Percentiles rank a stretch among this genome's conserved stretches.
These are phyloP conservation scores for Metarhizium guizhouense DNA, from an alignment of 2,329 filamentous ascomycete genomes.

Conservation along the genomic window DNA sequence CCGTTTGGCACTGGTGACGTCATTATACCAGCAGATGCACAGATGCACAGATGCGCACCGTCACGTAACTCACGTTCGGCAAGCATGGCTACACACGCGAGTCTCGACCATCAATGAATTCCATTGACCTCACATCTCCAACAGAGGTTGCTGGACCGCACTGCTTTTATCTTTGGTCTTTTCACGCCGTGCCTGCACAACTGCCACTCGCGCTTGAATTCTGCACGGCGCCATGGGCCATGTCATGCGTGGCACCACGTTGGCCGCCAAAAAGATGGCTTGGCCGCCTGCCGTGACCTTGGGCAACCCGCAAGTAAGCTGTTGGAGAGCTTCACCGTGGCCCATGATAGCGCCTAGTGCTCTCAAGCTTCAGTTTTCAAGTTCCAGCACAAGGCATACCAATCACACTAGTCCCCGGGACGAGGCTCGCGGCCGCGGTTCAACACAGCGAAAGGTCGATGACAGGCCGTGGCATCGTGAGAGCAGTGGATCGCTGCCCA, in stretches of 20 bases:
- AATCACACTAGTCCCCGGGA: not conserved
- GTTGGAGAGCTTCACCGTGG: not conserved
- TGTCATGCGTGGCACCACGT: conserved; percentile 1
- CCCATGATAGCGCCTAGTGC: not conserved
- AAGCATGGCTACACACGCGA: no score
- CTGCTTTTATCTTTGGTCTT: no score
- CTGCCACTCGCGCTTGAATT: no score
- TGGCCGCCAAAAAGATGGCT: not conserved
- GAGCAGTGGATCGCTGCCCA: conserved; percentile 36
- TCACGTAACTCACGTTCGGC: no score
- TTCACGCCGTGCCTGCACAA: no score
- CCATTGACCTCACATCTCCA: no score
- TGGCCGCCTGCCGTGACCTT: not conserved
- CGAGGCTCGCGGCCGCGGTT: not conserved
- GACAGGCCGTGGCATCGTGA: conserved; percentile 59
- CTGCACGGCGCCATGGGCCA: not conserved
- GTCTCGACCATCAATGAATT: no score
- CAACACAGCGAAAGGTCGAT: conserved; percentile 45
- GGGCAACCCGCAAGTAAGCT: not conserved
- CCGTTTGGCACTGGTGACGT: no score
- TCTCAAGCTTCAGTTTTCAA: not conserved
- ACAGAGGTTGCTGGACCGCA: no score
- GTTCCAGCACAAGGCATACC: not conserved
- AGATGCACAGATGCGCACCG: no score
- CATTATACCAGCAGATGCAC: no score